Percentiles rank a stretch among this genome's conserved stretches.
These are phyloP conservation scores for Ammopiptanthus mongolicus DNA, from an alignment of 306 rosid species.

Conservation along the genomic window DNA sequence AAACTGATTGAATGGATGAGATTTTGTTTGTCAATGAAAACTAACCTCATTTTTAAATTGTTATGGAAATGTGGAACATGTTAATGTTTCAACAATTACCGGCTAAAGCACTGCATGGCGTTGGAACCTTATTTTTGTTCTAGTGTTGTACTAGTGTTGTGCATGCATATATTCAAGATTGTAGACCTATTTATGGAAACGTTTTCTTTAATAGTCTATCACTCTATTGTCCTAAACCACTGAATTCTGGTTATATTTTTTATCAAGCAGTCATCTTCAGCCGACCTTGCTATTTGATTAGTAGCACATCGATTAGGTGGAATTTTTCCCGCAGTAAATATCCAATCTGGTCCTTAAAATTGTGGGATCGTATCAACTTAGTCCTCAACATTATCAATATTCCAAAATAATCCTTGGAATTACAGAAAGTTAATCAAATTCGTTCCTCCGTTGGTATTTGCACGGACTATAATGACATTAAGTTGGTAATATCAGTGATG, in stretches of 20 bases:
- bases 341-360: too few relatives aligned
- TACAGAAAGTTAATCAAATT: too few relatives aligned
- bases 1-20: neutral
- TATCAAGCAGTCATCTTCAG: neutral
- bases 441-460: too few relatives aligned
- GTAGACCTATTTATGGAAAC: neutral
- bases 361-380: too few relatives aligned
- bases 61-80: neutral
- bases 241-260: neutral
- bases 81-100: neutral
- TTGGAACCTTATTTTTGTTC: neutral
- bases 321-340: too few relatives aligned
- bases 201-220: neutral
- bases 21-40: neutral
- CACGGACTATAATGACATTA: too few relatives aligned
- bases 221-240: neutral
- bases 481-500: too few relatives aligned
- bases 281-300: neutral
- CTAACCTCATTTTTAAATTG: neutral
- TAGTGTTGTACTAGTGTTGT: neutral
- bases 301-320: too few relatives aligned
- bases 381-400: too few relatives aligned
- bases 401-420: too few relatives aligned
- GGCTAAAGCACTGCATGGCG: neutral
- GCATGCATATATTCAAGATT: neutral